Base-by-base conservation (phyloP, 495 filamentous ascomycete genomes). In the Entonaema liquescens region DNA sequence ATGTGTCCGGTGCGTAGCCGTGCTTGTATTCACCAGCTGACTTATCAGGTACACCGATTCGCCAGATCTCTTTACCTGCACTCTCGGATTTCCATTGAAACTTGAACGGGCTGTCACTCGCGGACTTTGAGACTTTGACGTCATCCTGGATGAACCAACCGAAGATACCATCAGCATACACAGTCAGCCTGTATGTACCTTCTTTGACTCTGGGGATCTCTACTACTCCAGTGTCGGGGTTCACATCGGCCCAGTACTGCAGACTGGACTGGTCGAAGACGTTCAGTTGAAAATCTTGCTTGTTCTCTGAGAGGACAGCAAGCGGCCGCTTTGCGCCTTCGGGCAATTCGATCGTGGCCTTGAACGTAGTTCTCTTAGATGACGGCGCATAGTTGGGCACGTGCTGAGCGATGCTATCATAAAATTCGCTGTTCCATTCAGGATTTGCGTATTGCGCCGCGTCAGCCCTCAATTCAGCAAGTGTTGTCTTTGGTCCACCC, bases 191-290 rank as follows among this genome's bases (percentile, higher is more conserved):
- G 67, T 87, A 88, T n/a, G 71, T 83, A 15, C 83, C 86, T 17
- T 79, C 79, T 56, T 78, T 82, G 28, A 88, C 82, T 17, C 78
- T 76, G 12, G 79, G 78, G 53, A 89, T 84, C 12, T 65, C 67
- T 47, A 86, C 84, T 1, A 58, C 66, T 1, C 86, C 84, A 21
- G 74, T 77, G 2, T 28, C 12, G 2, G 77, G 50, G 40, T 79
- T 74, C 26, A 88, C 81, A 29, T 87, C 81, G 1, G 77, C 78
- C 87, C 85, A 87, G 75, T 88, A 87, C 73, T 89, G 86, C 57
- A 84, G 81, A 5, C 83, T 80, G 0, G 67, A 70, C 7, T 79
- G 47, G 40, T 84, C 80, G 7, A 79, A 76, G 0, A 80, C 82
- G 57, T 88, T 88, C 52, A 87, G 82, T 68, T 89, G 84, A 70